phyloP scores from a whole-genome alignment of 371 early-diverging fungal genomes.

The Thermomucor indicae-seudaticae region DNA sequence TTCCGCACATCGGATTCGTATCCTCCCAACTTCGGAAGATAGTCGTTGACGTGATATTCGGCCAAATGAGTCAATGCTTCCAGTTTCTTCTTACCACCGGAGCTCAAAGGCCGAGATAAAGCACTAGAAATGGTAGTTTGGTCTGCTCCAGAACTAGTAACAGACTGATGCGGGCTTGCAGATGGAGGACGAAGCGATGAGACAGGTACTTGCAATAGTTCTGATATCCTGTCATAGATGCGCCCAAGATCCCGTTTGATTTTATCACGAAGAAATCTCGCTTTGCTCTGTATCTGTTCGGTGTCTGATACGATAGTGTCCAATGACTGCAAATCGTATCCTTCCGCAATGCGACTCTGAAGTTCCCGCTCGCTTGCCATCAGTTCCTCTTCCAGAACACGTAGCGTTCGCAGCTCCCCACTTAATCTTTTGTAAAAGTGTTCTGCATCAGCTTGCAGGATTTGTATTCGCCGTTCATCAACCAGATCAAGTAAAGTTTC shows the following conservation, averaged over 20 bases:
- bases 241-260: constrained; percentile 31
- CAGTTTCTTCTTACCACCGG: constrained; percentile 36
- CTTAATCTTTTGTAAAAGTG: constrained; percentile 16
- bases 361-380: constrained; percentile 20
- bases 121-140: not conserved
- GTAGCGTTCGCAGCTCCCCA: constrained; percentile 17
- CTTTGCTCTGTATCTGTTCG: constrained; percentile 11
- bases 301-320: constrained; percentile 28
- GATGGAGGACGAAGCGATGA: constrained; percentile 6
- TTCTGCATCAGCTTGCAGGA: too few relatives aligned
- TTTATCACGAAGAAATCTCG: constrained; percentile 23
- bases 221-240: constrained; percentile 26
- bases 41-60: constrained; percentile 59
- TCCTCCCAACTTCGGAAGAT: constrained; percentile 41
- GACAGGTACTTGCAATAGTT: constrained; percentile 18
- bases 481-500: constrained; percentile 10
- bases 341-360: constrained; percentile 17
- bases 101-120: not conserved
- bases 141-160: not conserved
- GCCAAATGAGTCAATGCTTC: constrained; percentile 61
- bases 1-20: constrained; percentile 38
- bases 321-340: constrained; percentile 22
- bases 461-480: too few relatives aligned
- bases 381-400: constrained; percentile 7
- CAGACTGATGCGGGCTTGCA: not conserved